These are phyloP conservation scores for Xylariaceae sp. DNA, from an alignment of 2,329 filamentous ascomycete genomes.

Conservation along the genomic window DNA sequence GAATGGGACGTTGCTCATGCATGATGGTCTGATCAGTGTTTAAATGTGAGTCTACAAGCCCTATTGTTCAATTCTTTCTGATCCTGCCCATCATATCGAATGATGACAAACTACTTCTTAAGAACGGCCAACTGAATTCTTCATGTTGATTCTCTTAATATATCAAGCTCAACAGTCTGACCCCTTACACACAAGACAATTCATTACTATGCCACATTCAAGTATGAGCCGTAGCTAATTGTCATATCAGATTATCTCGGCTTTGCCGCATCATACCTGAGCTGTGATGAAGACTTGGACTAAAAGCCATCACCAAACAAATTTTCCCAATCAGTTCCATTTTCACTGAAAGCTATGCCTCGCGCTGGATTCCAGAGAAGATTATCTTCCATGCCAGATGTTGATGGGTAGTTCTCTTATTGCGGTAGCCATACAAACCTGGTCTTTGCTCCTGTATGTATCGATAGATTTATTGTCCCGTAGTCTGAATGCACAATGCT, in stretches of 20 bases:
- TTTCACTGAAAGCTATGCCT: no score
- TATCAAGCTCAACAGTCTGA: slow-evolving; percentile 69
- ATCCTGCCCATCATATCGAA: slow-evolving; percentile 1
- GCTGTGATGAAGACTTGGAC: no score
- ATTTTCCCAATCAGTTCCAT: no score
- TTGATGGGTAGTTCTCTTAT: no score
- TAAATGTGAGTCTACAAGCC: slow-evolving; percentile 13
- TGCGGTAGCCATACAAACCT: no score
- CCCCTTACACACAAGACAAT: slow-evolving; percentile 7
- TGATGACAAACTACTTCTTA: slow-evolving; percentile 59
- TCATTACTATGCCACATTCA: slow-evolving; percentile 1
- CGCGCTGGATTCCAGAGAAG: no score
- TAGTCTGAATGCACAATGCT: no score
- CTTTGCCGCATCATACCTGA: background rate
- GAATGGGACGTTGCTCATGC: no score
- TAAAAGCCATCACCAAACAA: no score
- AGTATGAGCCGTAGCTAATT: background rate
- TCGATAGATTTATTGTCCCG: no score
- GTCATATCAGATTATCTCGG: background rate
- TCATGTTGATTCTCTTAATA: slow-evolving; percentile 54
- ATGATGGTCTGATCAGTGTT: background rate
- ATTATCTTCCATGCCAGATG: no score
- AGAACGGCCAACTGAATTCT: slow-evolving; percentile 65
- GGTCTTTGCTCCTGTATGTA: no score
- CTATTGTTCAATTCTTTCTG: background rate